phyloP scores from a whole-genome alignment of 768 basidiomycete species.

The Harrya chromipes region DNA sequence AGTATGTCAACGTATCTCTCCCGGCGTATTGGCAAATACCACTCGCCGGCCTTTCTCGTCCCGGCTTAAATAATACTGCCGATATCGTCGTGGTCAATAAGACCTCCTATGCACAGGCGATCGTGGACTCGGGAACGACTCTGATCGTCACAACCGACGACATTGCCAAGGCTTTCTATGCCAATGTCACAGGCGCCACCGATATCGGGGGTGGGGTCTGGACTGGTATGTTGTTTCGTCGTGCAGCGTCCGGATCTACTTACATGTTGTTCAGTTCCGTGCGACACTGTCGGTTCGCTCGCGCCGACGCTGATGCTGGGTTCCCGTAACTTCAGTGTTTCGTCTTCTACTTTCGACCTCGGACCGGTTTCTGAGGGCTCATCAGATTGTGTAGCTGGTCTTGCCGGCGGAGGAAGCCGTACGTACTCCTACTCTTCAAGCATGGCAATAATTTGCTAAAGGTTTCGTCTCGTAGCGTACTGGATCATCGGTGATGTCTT shows the following conservation, averaged over 20 bases:
- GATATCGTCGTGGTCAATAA: slow-evolving; percentile 25
- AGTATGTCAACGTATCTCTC: slow-evolving; percentile 32
- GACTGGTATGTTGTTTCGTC: slow-evolving; percentile 24
- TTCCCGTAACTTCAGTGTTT: slow-evolving; percentile 36
- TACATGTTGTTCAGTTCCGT: slow-evolving; percentile 29
- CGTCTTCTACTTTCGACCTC: slow-evolving; percentile 40
- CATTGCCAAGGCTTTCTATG: slow-evolving; percentile 28
- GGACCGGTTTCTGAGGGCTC: slow-evolving; percentile 33
- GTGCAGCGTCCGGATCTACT: not conserved
- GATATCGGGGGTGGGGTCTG: slow-evolving; percentile 34
- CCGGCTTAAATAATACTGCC: slow-evolving; percentile 15
- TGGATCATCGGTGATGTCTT: slow-evolving; percentile 38
- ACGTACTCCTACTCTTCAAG: not conserved
- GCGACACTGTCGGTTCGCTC: slow-evolving; percentile 23
- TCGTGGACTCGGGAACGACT: slow-evolving; percentile 36
- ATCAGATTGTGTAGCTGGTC: slow-evolving; percentile 36
- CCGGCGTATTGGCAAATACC: slow-evolving; percentile 38
- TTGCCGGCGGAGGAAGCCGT: slow-evolving; percentile 31
- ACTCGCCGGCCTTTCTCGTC: slow-evolving; percentile 28
- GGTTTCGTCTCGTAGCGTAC: slow-evolving; percentile 14
- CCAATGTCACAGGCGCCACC: slow-evolving; percentile 27
- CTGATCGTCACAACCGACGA: slow-evolving; percentile 26
- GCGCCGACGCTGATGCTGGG: slow-evolving; percentile 38
- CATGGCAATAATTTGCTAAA: not conserved
- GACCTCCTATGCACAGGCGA: slow-evolving; percentile 23